A percentile compares a stretch with the other conserved stretches of the same genome.
Conservation (phyloP, 2,329 filamentous ascomycete species). For the Shiraia bambusicola region DNA sequence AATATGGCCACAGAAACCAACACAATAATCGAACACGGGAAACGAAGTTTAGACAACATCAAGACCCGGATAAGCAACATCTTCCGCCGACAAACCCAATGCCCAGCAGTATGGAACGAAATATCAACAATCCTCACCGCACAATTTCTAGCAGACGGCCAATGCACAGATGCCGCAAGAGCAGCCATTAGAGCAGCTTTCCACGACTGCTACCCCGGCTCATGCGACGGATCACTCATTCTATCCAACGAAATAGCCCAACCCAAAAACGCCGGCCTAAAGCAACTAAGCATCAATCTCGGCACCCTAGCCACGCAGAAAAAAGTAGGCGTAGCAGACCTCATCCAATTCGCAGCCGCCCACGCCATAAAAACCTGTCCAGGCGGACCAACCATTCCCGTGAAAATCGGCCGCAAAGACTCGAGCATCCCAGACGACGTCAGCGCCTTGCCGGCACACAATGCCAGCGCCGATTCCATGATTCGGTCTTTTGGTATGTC, state of each 20-base stretch:
- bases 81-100: conserved; percentile 14
- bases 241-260: conserved; percentile 41
- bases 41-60: conserved; percentile 17
- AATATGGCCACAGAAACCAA: conserved; percentile 21
- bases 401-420: conserved; percentile 39
- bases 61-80: conserved; percentile 8
- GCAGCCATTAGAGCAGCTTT: conserved; percentile 39
- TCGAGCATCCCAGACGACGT: conserved; percentile 22
- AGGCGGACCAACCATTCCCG: conserved; percentile 35
- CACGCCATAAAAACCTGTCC: conserved; percentile 43
- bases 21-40: conserved; percentile 14
- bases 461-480: conserved; percentile 17
- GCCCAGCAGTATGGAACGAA: conserved; percentile 37
- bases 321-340: conserved; percentile 36
- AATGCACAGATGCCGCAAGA: conserved; percentile 41
- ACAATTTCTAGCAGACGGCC: conserved; percentile 36
- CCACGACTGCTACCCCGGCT: conserved; percentile 42
- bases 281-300: conserved; percentile 46
- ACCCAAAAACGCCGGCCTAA: conserved; percentile 48
- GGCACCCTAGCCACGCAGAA: conserved; percentile 46
- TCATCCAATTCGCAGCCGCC: conserved; percentile 43
- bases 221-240: conserved; percentile 42
- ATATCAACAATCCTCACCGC: conserved; percentile 36
- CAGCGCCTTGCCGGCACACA: conserved; percentile 27
- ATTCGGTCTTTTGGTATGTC: conserved; percentile 34